Evolutionary conservation across 2,329 filamentous ascomycete genomes (phyloP).

Genomic region (Bipolaris sorokiniana): DNA sequence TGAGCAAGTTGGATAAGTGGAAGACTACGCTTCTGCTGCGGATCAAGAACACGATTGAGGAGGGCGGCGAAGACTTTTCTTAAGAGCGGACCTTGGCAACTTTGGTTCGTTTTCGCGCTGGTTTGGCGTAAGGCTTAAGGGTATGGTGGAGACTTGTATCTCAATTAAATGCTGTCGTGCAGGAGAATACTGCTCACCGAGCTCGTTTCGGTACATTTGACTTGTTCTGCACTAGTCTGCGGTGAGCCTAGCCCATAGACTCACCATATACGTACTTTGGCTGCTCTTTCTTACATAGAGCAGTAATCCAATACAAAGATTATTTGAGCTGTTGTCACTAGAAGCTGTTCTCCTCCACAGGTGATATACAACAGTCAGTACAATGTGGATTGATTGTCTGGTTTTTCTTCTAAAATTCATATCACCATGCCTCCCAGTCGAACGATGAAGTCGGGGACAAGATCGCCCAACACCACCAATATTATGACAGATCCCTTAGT

Average conservation of each 20-base stretch:
- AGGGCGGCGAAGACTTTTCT: constrained; percentile 71
- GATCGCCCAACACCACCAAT: too few species aligned
- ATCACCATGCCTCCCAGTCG: too few species aligned
- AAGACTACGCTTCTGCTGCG: constrained; percentile 85
- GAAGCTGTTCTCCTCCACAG: too few species aligned
- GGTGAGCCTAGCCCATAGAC: too few species aligned
- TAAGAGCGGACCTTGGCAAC: constrained; percentile 38
- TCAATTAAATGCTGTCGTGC: not conserved
- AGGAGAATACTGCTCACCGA: too few species aligned
- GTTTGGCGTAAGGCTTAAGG: not conserved
- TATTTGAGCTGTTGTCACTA: too few species aligned
- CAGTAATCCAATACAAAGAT: too few species aligned
- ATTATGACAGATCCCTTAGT: constrained; percentile 52
- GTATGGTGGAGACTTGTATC: constrained; percentile 3
- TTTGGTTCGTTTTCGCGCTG: not conserved
- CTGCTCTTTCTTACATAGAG: too few species aligned
- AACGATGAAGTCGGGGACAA: too few species aligned
- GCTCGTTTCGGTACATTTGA: too few species aligned
- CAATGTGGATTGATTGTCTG: not conserved
- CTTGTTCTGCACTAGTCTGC: too few species aligned
- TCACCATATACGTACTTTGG: too few species aligned
- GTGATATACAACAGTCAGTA: not conserved
- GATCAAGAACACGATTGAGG: constrained; percentile 83
- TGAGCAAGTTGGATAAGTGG: constrained; percentile 96
- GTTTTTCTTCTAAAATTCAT: not conserved